These are phyloP conservation scores for Verruconis gallopava DNA, from an alignment of 2,329 filamentous ascomycete genomes.

Conservation along the genomic window DNA sequence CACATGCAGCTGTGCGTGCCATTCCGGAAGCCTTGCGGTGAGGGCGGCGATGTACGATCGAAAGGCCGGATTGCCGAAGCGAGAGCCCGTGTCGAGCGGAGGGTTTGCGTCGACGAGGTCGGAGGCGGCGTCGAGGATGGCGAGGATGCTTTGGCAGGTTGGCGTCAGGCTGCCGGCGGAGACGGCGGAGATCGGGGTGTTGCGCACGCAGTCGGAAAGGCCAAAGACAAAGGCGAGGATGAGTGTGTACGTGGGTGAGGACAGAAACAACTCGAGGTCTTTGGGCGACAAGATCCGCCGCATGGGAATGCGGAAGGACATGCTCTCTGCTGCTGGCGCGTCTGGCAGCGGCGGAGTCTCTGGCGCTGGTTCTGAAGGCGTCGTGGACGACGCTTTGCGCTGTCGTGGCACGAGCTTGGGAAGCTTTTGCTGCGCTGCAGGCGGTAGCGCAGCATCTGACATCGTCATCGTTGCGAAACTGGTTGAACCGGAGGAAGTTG, in stretches of 20 bases:
- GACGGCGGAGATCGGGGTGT: constrained; percentile 51
- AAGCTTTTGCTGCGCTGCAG: constrained; percentile 44
- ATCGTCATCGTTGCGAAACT: background rate
- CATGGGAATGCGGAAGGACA: constrained; percentile 53
- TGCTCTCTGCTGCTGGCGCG: constrained; percentile 47
- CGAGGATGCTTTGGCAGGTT: constrained; percentile 49
- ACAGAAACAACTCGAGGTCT: constrained; percentile 72
- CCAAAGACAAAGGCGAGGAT: constrained; percentile 76
- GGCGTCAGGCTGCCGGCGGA: constrained; percentile 47
- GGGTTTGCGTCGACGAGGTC: constrained; percentile 55
- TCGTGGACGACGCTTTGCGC: constrained; percentile 35
- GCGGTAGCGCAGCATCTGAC: constrained; percentile 12
- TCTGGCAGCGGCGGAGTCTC: constrained; percentile 60
- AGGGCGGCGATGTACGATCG: constrained; percentile 64
- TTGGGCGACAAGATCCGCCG: constrained; percentile 68
- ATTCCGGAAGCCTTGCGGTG: constrained; percentile 32
- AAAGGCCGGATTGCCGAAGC: constrained; percentile 92
- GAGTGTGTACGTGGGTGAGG: constrained; percentile 62
- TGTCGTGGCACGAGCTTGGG: constrained; percentile 56
- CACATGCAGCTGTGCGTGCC: constrained; percentile 52
- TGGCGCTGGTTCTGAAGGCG: constrained; percentile 48
- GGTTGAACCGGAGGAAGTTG: too few species aligned
- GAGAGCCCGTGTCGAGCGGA: constrained; percentile 71
- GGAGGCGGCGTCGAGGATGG: constrained; percentile 58
- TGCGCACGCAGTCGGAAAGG: constrained; percentile 67